These are phyloP conservation scores for Tylopilus felleus DNA, from an alignment of 768 basidiomycete genomes.

Conservation along the genomic window DNA sequence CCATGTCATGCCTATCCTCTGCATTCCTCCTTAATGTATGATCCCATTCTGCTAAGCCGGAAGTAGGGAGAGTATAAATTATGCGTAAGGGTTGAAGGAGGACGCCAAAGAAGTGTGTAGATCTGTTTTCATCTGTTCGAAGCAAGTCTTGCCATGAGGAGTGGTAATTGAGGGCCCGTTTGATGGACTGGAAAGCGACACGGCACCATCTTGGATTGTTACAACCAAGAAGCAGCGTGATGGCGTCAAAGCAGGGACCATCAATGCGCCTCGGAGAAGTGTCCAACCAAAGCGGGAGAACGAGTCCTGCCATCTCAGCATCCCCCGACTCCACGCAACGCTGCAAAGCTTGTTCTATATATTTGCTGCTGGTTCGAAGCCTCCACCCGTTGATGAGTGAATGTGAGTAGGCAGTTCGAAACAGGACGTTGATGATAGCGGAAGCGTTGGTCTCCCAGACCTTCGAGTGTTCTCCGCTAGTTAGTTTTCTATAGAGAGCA, in stretches of 20 bases:
- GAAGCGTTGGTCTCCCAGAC: background rate
- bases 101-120: background rate
- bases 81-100: background rate
- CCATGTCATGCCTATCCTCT: background rate
- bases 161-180: background rate
- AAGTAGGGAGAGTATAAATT: background rate
- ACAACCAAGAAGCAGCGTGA: background rate
- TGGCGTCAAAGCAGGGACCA: background rate
- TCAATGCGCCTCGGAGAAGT: background rate
- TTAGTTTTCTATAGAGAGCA: background rate
- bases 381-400: background rate
- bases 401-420: background rate
- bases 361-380: background rate
- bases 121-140: background rate
- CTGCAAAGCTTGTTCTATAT: background rate
- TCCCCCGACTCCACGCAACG: background rate
- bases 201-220: background rate
- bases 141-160: background rate
- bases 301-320: background rate
- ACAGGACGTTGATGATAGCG: background rate
- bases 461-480: background rate
- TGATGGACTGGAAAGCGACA: background rate
- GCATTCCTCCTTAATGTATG: background rate
- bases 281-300: background rate
- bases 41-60: background rate